Percentiles rank a stretch among this genome's conserved stretches.
These are phyloP conservation scores for Phytophthora tubulina DNA, from an alignment of 352 stramenopile species.

Conservation along the genomic window DNA sequence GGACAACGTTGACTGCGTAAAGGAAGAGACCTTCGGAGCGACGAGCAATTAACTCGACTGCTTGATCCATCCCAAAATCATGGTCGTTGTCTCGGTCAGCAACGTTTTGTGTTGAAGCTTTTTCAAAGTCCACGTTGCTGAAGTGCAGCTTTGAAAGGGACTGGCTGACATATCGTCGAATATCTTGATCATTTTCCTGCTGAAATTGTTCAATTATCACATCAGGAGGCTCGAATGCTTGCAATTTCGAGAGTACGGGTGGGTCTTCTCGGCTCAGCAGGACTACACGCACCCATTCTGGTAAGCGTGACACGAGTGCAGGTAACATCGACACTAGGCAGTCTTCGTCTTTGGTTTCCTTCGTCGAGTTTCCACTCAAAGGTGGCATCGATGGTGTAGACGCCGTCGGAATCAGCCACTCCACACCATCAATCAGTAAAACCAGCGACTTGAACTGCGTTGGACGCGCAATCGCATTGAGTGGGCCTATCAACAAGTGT, in stretches of 20 bases:
- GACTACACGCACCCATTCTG: constrained; percentile 75
- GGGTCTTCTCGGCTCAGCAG: constrained; percentile 73
- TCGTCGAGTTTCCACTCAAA: constrained; percentile 24
- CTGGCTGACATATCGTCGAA: constrained; percentile 34
- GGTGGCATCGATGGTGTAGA: constrained; percentile 27
- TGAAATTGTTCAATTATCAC: constrained; percentile 58
- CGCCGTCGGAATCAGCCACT: constrained; percentile 51
- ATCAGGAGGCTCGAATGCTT: constrained; percentile 53
- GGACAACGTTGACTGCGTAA: constrained; percentile 82
- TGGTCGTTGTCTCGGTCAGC: constrained; percentile 5
- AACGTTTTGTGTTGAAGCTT: constrained; percentile 7
- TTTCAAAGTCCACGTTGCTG: constrained; percentile 19
- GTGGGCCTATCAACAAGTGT: constrained; percentile 64
- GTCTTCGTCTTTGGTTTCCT: constrained; percentile 46
- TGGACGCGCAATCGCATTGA: constrained; percentile 70
- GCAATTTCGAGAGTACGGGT: constrained; percentile 65
- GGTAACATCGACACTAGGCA: constrained; percentile 72
- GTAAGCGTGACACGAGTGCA: constrained; percentile 57
- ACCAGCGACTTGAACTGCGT: constrained; percentile 65
- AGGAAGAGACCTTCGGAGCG: constrained; percentile 75
- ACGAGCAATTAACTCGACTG: constrained; percentile 61
- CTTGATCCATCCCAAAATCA: constrained; percentile 36
- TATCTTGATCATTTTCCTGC: constrained; percentile 63
- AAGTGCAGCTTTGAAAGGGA: constrained; percentile 37
- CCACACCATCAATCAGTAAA: constrained; percentile 73